Percentiles rank a stretch among this genome's conserved stretches.
Conservation (phyloP, 169 alveolate species). For the Pseudocohnilembus persalinus region DNA sequence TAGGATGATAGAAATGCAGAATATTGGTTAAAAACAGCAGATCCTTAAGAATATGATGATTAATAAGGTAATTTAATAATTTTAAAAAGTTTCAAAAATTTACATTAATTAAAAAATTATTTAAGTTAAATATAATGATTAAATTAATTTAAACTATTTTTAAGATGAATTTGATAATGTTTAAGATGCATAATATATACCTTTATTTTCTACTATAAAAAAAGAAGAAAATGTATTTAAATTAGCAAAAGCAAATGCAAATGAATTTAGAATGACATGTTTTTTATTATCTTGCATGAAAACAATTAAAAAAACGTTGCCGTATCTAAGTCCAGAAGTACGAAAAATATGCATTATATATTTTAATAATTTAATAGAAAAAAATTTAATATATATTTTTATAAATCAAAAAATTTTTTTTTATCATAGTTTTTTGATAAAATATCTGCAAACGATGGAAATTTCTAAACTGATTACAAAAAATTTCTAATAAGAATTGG, state of each 20-base stretch:
- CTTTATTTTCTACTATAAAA: conserved; percentile 28
- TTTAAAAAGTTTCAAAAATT: no score
- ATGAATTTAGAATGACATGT: conserved; percentile 43
- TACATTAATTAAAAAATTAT: no score
- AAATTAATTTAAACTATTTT: no score
- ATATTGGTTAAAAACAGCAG: conserved; percentile 39
- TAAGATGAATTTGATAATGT: not conserved
- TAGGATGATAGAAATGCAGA: no score
- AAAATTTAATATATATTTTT: not conserved
- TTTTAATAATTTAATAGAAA: not conserved
- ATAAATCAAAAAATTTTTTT: not conserved
- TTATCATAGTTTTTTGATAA: no score
- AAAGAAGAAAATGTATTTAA: conserved; percentile 48
- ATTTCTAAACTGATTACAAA: conserved; percentile 32
- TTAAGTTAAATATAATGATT: no score
- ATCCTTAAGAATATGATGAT: conserved; percentile 8
- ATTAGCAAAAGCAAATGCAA: conserved; percentile 38
- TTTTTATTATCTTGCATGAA: conserved; percentile 37
- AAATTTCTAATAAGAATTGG: conserved; percentile 24
- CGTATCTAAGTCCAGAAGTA: conserved; percentile 27
- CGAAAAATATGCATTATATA: no score
- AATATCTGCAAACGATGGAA: conserved; percentile 21
- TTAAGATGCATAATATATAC: not conserved
- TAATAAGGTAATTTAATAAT: no score
- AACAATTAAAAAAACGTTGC: conserved; percentile 31